Percentiles rank a stretch among this genome's conserved stretches.
Evolutionary conservation across 2,329 filamentous ascomycete genomes (phyloP).

Genomic region (Mollisia scopiformis): DNA sequence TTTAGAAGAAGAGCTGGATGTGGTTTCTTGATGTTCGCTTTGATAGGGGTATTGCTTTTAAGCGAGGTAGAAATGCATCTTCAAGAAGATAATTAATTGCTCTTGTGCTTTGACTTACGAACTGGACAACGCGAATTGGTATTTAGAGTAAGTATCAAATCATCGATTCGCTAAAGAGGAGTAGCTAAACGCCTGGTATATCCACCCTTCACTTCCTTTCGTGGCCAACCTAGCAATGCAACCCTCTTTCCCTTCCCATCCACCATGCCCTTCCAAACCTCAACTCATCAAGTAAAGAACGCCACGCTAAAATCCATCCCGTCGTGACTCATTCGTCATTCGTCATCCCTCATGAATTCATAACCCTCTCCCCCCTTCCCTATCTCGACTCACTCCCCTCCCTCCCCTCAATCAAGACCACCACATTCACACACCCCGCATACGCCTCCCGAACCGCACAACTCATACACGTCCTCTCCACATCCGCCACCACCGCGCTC

Average conservation of each 20-base stretch:
- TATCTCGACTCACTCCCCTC: not conserved
- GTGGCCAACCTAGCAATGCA: not conserved
- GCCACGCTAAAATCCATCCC: not conserved
- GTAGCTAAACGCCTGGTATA: not conserved
- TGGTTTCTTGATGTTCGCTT: too few species aligned
- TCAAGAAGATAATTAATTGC: too few species aligned
- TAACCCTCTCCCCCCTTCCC: not conserved
- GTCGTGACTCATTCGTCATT: not conserved
- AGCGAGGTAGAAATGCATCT: too few species aligned
- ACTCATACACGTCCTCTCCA: constrained; percentile 70
- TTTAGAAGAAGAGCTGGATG: too few species aligned
- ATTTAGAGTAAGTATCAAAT: too few species aligned
- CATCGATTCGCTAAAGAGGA: not conserved
- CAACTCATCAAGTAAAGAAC: not conserved
- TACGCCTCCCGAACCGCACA: constrained; percentile 78
- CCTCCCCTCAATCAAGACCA: constrained; percentile 62
- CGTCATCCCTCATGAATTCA: not conserved
- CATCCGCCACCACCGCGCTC: constrained; percentile 70
- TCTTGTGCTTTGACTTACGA: too few species aligned
- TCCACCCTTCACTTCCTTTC: not conserved
- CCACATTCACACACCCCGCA: constrained; percentile 72
- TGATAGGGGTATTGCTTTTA: too few species aligned
- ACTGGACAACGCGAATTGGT: too few species aligned
- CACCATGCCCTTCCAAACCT: not conserved
- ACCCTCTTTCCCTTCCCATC: not conserved